Conservation (phyloP, 129 eudicot genomes). For the Heracleum sosnowskyi region DNA sequence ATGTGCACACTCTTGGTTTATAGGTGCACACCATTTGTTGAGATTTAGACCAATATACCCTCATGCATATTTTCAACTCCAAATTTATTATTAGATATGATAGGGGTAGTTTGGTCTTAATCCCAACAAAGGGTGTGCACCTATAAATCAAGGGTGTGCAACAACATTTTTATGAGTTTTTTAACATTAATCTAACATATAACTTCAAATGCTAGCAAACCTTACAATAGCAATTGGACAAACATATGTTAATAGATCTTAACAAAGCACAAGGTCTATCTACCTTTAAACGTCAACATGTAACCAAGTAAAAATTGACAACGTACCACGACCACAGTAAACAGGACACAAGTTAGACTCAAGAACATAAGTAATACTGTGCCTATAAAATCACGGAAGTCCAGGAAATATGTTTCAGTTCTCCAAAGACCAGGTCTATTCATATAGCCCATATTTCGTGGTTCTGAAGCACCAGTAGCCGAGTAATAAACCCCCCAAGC, state of each 20-base stretch:
- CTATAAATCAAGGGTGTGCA: too few species aligned
- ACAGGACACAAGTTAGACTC: neutral
- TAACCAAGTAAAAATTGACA: neutral
- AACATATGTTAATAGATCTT: neutral
- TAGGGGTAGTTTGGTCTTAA: too few species aligned
- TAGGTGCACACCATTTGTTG: too few species aligned
- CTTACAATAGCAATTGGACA: neutral
- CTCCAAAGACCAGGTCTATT: conserved; percentile 99
- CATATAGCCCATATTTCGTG: conserved; percentile 96
- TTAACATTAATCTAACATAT: neutral
- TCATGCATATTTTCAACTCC: too few species aligned
- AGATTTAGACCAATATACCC: too few species aligned
- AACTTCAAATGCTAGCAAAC: neutral
- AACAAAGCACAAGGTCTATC: neutral
- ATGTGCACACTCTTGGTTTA: too few species aligned
- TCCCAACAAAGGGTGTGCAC: too few species aligned
- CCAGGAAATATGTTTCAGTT: conserved; percentile 73
- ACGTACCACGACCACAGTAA: neutral
- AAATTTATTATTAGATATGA: too few species aligned
- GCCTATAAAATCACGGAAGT: conserved; percentile 51
- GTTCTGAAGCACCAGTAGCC: conserved; percentile 99
- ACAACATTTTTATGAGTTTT: neutral
- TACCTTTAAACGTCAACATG: neutral
- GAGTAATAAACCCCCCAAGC: conserved; percentile 94
- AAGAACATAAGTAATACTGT: neutral